A percentile compares a stretch with the other conserved stretches of the same genome.
These are phyloP conservation scores for Akebia trifoliata DNA, from an alignment of 164 flowering plant genomes.

Conservation along the genomic window DNA sequence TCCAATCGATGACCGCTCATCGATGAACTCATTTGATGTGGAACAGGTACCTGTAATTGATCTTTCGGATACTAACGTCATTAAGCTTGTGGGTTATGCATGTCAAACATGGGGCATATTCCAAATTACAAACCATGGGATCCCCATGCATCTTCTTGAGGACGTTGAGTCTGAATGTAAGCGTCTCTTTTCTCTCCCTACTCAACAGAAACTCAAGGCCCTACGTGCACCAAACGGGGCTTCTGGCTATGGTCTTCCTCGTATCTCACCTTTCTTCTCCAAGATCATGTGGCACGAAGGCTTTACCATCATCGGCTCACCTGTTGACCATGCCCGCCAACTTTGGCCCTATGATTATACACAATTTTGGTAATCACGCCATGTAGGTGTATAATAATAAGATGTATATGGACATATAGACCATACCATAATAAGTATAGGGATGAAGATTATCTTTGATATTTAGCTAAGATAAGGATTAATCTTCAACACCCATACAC, in stretches of 20 bases:
- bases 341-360: slow-evolving; percentile 38
- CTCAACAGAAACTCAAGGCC: slow-evolving; percentile 21
- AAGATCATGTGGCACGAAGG: slow-evolving; percentile 45
- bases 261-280: slow-evolving; percentile 24
- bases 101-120: slow-evolving; percentile 34
- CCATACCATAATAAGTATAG: no score
- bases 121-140: slow-evolving; percentile 33
- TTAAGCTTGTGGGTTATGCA: slow-evolving; percentile 22
- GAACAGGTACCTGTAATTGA: slow-evolving; percentile 34
- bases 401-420: neutral
- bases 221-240: slow-evolving; percentile 19
- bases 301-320: slow-evolving; percentile 33
- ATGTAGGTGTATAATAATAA: neutral
- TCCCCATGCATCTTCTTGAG: slow-evolving; percentile 17
- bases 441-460: no score
- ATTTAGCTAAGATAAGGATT: no score
- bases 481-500: no score
- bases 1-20: neutral
- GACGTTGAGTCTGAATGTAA: slow-evolving; percentile 12
- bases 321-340: slow-evolving; percentile 23
- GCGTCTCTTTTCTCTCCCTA: slow-evolving; percentile 27
- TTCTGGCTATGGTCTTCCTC: slow-evolving; percentile 32
- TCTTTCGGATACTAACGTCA: slow-evolving; percentile 20
- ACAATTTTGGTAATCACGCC: slow-evolving; percentile 27
- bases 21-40: no score